Conservation (phyloP, 768 basidiomycete species). For the Mycena rosella region DNA sequence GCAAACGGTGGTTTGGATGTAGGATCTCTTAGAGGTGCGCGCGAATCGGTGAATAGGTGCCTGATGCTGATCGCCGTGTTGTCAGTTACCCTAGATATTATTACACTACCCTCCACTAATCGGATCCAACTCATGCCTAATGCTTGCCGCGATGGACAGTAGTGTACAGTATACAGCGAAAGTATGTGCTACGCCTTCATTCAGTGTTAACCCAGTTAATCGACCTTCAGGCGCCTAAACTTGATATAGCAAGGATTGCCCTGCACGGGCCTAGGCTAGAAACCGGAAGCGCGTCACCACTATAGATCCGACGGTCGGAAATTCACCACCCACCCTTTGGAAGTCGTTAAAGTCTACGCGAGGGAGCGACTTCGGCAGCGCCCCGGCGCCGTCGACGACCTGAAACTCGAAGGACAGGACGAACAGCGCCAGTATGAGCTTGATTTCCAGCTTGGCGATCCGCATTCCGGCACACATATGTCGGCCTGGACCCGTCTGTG, state of each 20-base stretch:
- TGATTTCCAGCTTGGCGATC: conserved; percentile 3
- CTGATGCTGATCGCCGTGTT: not conserved
- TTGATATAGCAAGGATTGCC: conserved; percentile 10
- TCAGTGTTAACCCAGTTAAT: not conserved
- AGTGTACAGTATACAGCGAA: too few relatives aligned
- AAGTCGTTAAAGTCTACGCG: conserved; percentile 4
- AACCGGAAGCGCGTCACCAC: not conserved
- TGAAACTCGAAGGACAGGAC: not conserved
- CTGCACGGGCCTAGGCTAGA: not conserved
- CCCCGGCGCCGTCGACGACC: not conserved
- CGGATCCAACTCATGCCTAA: not conserved
- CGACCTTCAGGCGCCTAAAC: conserved; percentile 1
- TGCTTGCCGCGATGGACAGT: not conserved
- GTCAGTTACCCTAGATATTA: not conserved
- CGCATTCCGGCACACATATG: not conserved
- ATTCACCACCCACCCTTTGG: not conserved
- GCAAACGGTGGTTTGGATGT: not conserved
- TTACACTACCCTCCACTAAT: not conserved
- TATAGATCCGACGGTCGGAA: not conserved
- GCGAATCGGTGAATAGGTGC: not conserved
- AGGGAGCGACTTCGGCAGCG: not conserved
- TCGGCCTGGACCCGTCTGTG: not conserved
- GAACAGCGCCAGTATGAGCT: conserved; percentile 5
- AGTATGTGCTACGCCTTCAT: not conserved
- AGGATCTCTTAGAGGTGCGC: not conserved